Conservation (phyloP, 305 asterid species). For the Ilex paraguariensis region DNA sequence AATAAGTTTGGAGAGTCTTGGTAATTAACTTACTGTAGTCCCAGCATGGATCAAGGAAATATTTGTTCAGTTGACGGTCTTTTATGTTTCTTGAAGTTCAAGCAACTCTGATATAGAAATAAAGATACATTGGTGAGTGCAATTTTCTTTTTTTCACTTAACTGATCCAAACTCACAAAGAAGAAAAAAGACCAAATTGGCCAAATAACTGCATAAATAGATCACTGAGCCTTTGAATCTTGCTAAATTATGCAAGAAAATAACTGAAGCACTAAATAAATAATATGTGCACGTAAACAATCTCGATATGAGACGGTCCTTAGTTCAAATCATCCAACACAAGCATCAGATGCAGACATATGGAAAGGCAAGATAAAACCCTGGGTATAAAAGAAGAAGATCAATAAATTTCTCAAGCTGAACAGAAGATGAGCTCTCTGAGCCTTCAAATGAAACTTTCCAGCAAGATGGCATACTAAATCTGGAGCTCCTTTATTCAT, state of each 20-base stretch:
- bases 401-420: background rate
- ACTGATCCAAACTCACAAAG: background rate
- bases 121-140: background rate
- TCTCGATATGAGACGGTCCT: background rate
- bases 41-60: conserved; percentile 3
- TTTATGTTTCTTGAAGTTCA: background rate
- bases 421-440: too few relatives aligned
- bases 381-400: background rate
- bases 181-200: background rate
- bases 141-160: background rate
- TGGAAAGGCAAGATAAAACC: background rate
- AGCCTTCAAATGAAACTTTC: too few relatives aligned
- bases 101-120: background rate
- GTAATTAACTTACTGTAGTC: background rate
- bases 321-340: background rate
- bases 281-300: too few relatives aligned
- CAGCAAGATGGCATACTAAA: background rate
- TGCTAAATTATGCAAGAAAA: background rate
- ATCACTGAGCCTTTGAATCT: background rate
- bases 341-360: background rate
- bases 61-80: background rate
- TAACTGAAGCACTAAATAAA: too few relatives aligned
- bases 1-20: too few relatives aligned
- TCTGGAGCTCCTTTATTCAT: background rate
- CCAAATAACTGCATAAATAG: too few relatives aligned